Evolutionary conservation across 352 stramenopile genomes (phyloP).

Genomic region (Globisporangium irregulare): DNA sequence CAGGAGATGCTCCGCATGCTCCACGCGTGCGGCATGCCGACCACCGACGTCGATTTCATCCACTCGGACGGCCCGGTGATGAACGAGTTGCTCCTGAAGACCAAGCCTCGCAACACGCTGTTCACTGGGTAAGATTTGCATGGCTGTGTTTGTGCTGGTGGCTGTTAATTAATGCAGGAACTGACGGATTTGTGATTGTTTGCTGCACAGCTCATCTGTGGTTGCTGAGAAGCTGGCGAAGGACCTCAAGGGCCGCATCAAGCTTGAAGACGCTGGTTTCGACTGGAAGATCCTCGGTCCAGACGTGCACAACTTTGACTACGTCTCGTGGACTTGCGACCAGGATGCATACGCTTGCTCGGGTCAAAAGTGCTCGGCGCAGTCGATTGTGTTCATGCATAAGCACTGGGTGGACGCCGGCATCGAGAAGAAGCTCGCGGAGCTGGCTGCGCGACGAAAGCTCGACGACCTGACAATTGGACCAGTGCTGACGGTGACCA

Average conservation of each 20-base stretch:
- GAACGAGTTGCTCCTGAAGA: slow-evolving; percentile 93
- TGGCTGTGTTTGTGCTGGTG: not conserved
- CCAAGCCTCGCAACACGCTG: slow-evolving; percentile 94
- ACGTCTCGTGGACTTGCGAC: slow-evolving; percentile 97
- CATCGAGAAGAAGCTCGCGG: slow-evolving; percentile 92
- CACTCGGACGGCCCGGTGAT: slow-evolving; percentile 94
- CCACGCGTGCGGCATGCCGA: slow-evolving; percentile 95
- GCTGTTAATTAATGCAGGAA: not conserved
- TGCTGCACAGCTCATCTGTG: slow-evolving; percentile 59
- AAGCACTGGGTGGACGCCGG: slow-evolving; percentile 94
- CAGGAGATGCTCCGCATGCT: slow-evolving; percentile 96
- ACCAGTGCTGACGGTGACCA: slow-evolving; percentile 96
- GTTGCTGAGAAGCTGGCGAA: slow-evolving; percentile 93
- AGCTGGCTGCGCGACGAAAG: slow-evolving; percentile 86
- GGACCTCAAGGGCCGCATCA: slow-evolving; percentile 90
- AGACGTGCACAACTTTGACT: slow-evolving; percentile 95
- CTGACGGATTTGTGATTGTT: not conserved
- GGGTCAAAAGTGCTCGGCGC: slow-evolving; percentile 98
- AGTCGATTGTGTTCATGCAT: slow-evolving; percentile 98
- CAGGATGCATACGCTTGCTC: slow-evolving; percentile 98
- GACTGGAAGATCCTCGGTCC: slow-evolving; percentile 98
- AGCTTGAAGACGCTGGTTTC: slow-evolving; percentile 98
- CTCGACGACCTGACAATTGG: slow-evolving; percentile 95
- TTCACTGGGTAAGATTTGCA: slow-evolving; percentile 90
- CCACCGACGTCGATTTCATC: slow-evolving; percentile 95